phyloP scores from a whole-genome alignment of 768 basidiomycete species.

The Lentinula guzmanii region DNA sequence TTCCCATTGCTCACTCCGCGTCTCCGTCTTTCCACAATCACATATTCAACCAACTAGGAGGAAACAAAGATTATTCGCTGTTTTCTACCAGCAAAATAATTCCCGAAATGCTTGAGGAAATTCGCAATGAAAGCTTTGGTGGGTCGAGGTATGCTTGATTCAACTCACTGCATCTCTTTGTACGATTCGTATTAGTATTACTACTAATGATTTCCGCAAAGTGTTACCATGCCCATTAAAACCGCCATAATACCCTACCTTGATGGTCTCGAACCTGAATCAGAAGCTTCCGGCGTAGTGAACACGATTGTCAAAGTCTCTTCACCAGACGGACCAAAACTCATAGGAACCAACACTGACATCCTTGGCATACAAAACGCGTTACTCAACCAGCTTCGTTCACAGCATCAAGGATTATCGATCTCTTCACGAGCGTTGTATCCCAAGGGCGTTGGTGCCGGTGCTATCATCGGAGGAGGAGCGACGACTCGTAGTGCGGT shows the following conservation, averaged over 20 bases:
- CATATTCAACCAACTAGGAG: constrained; percentile 19
- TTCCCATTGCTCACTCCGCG: constrained; percentile 28
- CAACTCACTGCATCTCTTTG: background rate
- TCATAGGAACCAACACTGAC: constrained; percentile 31
- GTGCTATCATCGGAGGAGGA: constrained; percentile 31
- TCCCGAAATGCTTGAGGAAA: constrained; percentile 17
- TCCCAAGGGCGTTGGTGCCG: constrained; percentile 14
- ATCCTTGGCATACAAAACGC: constrained; percentile 29
- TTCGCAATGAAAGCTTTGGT: constrained; percentile 21
- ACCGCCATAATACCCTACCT: constrained; percentile 24
- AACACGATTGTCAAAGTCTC: constrained; percentile 31
- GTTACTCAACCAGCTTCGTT: constrained; percentile 20
- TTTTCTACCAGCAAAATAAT: constrained; percentile 29
- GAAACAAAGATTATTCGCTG: constrained; percentile 18
- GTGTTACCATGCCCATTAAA: constrained; percentile 33
- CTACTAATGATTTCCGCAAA: constrained; percentile 1
- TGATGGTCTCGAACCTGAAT: constrained; percentile 26
- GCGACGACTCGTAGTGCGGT: constrained; percentile 31
- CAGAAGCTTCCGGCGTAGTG: constrained; percentile 23
- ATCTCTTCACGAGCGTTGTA: constrained; percentile 18
- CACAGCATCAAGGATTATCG: constrained; percentile 14
- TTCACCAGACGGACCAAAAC: constrained; percentile 16
- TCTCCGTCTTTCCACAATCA: constrained; percentile 26
- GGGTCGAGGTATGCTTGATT: constrained; percentile 24
- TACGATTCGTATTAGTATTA: background rate